These are phyloP conservation scores for Hypoxylon intermedium DNA, from an alignment of 495 filamentous ascomycete species.

Conservation along the genomic window DNA sequence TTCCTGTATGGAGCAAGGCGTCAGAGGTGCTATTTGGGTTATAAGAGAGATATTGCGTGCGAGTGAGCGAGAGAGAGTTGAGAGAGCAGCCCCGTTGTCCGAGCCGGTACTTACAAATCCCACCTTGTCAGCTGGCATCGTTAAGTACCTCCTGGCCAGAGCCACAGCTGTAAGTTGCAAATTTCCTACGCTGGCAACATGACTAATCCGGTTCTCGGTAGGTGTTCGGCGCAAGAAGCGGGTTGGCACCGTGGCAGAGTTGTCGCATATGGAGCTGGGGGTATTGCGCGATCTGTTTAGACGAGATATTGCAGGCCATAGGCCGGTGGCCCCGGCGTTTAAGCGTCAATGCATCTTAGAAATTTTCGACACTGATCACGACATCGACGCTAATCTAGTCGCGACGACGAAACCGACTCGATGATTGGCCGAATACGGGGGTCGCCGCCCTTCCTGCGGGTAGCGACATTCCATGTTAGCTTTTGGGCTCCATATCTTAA, in stretches of 20 bases:
- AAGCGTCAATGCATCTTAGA: slow-evolving; percentile 28
- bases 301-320: slow-evolving; percentile 33
- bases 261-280: slow-evolving; percentile 29
- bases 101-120: slow-evolving; percentile 18
- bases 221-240: slow-evolving; percentile 8
- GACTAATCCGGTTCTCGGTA: slow-evolving; percentile 41
- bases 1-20: slow-evolving; percentile 18
- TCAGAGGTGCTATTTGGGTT: slow-evolving; percentile 23
- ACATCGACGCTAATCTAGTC: slow-evolving; percentile 48
- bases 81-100: slow-evolving; percentile 2
- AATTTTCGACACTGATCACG: slow-evolving; percentile 47
- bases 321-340: background rate
- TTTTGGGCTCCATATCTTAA: background rate
- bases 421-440: slow-evolving; percentile 42
- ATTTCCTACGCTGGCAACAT: slow-evolving; percentile 9
- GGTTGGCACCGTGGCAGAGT: slow-evolving; percentile 9
- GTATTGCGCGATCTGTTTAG: slow-evolving; percentile 38
- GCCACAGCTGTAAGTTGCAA: slow-evolving; percentile 9
- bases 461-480: slow-evolving; percentile 15
- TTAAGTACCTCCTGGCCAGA: slow-evolving; percentile 3
- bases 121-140: background rate
- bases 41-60: slow-evolving; percentile 14
- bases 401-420: slow-evolving; percentile 26
- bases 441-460: slow-evolving; percentile 1
- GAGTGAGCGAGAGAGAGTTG: background rate